These are phyloP conservation scores for Mortierella sp. DNA, from an alignment of 371 early-diverging fungal genomes.

Conservation along the genomic window DNA sequence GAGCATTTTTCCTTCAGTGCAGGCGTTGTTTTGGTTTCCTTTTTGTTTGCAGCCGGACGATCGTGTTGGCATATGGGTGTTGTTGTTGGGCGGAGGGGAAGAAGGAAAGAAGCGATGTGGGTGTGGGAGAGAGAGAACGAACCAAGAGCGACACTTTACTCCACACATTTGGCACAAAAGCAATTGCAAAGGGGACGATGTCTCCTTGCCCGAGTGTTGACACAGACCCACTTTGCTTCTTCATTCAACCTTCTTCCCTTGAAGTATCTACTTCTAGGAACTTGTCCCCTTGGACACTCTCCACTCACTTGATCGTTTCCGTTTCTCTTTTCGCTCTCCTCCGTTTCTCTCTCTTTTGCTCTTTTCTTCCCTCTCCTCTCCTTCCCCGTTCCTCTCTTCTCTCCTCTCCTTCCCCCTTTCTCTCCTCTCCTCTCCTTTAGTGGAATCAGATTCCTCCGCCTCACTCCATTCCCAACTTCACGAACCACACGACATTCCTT, in stretches of 20 bases:
- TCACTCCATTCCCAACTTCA: neutral
- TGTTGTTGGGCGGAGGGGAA: neutral
- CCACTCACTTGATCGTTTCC: neutral
- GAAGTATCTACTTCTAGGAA: neutral
- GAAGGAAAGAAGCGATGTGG: no score
- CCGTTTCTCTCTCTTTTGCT: neutral
- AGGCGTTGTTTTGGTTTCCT: neutral
- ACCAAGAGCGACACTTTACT: neutral
- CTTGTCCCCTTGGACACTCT: neutral
- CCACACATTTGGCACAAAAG: neutral
- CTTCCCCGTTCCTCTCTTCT: neutral
- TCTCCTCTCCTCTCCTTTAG: neutral
- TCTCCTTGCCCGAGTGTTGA: neutral
- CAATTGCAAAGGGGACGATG: neutral
- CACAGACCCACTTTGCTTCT: neutral
- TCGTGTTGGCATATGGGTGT: constrained; percentile 2
- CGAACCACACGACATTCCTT: neutral
- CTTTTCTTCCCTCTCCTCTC: neutral
- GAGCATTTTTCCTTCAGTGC: neutral
- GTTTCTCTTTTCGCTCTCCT: neutral
- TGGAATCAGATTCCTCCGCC: constrained; percentile 8
- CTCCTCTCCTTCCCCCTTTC: neutral
- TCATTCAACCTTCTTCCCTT: neutral
- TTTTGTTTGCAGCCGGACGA: neutral
- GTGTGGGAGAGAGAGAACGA: neutral